Conservation (phyloP, 2,329 filamentous ascomycete genomes). For the Bertia moriformis region DNA sequence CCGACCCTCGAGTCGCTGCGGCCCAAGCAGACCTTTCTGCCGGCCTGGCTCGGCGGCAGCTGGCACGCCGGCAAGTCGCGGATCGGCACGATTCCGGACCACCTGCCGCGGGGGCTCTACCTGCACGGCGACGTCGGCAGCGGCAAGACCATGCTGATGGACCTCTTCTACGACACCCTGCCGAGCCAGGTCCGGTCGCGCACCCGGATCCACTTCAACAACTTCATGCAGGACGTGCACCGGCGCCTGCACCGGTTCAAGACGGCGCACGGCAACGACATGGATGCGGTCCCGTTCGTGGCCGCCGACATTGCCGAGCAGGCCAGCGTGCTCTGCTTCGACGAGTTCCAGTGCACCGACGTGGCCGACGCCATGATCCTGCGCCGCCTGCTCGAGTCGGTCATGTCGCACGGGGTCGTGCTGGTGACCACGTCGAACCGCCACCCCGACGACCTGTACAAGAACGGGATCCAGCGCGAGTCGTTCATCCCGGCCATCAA, state of each 20-base stretch:
- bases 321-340: conserved; percentile 82
- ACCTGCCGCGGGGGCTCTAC: conserved; percentile 77
- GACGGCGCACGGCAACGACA: conserved; percentile 72
- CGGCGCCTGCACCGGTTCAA: conserved; percentile 80
- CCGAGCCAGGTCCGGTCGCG: conserved; percentile 67
- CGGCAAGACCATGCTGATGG: conserved; percentile 99
- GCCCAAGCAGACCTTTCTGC: conserved; percentile 39
- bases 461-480: conserved; percentile 90
- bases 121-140: conserved; percentile 93
- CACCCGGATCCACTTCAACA: conserved; percentile 93
- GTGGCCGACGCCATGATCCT: conserved; percentile 98
- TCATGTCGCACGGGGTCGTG: conserved; percentile 98
- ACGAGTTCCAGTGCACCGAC: conserved; percentile 97
- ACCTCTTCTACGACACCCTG: conserved; percentile 88
- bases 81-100: conserved; percentile 44
- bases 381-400: conserved; percentile 66
- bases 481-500: conserved; percentile 93
- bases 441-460: conserved; percentile 93
- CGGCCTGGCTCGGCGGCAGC: conserved; percentile 44
- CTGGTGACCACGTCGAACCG: conserved; percentile 91
- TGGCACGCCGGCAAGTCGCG: conserved; percentile 18
- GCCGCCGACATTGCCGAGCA: conserved; percentile 80
- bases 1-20: conserved; percentile 61
- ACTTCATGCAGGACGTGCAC: conserved; percentile 98
- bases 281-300: conserved; percentile 81